Evolutionary conservation across 306 rosid species (phyloP), one percentile per base, ranked within the genome.

Genomic region (Prunus fruticosa): DNA sequence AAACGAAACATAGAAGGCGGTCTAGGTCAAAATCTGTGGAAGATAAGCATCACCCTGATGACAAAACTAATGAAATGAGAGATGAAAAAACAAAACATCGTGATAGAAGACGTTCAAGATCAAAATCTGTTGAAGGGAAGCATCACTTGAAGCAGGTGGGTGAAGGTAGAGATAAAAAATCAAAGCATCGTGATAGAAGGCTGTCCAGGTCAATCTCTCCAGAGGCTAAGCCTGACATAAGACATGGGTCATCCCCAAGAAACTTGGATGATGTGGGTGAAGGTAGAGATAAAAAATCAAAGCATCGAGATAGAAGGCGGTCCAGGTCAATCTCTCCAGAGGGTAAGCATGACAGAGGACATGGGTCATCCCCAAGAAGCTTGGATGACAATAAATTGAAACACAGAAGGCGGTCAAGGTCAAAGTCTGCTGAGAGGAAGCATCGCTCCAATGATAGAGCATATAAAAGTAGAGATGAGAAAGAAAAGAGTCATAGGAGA

Each of bases 11-110:
- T 64, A 86, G 54, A 76, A 83, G 74, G 82, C 84, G 91, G 70
- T 91, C 98, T 47, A 89, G 93, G 80, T 96, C 99, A 76, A 91
- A 78, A 65, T 96, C 98, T 73, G 76, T 81, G 63, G 98, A 93
- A 77, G 76, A 79, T 57, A 85, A 81, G 82, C 88, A 54, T 60
- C 86, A 52, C 75, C 43, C 43, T 38, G 43, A 38, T 38, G 9
- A 56, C 61, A 90, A 82, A 82, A 82, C 79, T 69, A 78, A 80
- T 20, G 82, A 69, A 70, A 74, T 56, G 15, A 88, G 82, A 86
- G 84, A 73, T 56, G 93, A 79, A 45, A 87, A 84, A 71, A 73
- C 88, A 41, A 91, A 83, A 69, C 84, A 67, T 75, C 82, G n/a
- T 80, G 87, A 83, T 71, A 71, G 76, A 80, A 92, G 85, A 82